Evolutionary conservation across 495 filamentous ascomycete genomes (phyloP).

Genomic region (Xylaria scruposa): DNA sequence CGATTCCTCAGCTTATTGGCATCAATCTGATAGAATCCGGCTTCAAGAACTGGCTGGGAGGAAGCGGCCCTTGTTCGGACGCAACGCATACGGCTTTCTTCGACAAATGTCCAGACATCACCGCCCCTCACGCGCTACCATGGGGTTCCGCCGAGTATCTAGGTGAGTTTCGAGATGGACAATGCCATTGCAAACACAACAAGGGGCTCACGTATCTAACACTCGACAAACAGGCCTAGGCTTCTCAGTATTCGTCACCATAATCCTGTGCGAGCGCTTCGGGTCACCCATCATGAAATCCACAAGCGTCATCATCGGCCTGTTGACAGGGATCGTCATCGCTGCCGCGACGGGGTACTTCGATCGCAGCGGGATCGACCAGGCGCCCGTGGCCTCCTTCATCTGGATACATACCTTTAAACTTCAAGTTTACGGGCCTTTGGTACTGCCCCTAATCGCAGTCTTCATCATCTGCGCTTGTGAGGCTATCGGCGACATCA

Average conservation of each 20-base stretch:
- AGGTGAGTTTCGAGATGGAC: slow-evolving; percentile 40
- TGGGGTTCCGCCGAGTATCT: slow-evolving; percentile 91
- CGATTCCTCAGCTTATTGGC: slow-evolving; percentile 57
- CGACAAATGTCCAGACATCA: slow-evolving; percentile 71
- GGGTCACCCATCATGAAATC: slow-evolving; percentile 73
- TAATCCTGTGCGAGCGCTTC: slow-evolving; percentile 84
- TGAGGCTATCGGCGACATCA: slow-evolving; percentile 87
- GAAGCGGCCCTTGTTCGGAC: slow-evolving; percentile 66
- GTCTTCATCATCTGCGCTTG: slow-evolving; percentile 89
- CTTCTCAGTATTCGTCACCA: slow-evolving; percentile 89
- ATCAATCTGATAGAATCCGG: slow-evolving; percentile 76
- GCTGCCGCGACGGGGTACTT: slow-evolving; percentile 88
- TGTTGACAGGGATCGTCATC: slow-evolving; percentile 87
- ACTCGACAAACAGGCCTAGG: slow-evolving; percentile 62
- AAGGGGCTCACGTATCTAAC: background rate
- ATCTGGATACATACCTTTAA: slow-evolving; percentile 92
- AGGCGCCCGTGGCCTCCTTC: slow-evolving; percentile 78
- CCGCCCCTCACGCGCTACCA: slow-evolving; percentile 78
- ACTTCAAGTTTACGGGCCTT: slow-evolving; percentile 78
- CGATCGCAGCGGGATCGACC: slow-evolving; percentile 69
- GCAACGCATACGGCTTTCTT: slow-evolving; percentile 62
- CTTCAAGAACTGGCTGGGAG: slow-evolving; percentile 87
- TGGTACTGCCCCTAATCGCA: slow-evolving; percentile 83
- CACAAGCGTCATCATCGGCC: slow-evolving; percentile 79
- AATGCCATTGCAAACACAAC: background rate